Base-by-base conservation (phyloP, 257 asterid species). In the Salvia hispanica region DNA sequence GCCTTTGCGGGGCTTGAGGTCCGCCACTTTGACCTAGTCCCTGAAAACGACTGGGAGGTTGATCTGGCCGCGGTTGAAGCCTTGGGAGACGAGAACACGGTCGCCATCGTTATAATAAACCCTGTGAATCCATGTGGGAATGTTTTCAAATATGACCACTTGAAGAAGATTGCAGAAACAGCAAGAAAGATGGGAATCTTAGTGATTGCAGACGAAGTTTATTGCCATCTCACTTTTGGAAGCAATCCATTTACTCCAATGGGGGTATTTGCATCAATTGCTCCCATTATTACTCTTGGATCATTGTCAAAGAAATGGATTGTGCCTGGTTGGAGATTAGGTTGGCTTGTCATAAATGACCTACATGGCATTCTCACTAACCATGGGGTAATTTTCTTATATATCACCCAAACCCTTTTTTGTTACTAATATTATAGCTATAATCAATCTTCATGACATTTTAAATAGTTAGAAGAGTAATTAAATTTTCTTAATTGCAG, bases 41-140 rank as follows among this genome's bases (percentile, higher is more conserved):
- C 97, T 1, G 96, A 86, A 8, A 71, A 67, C 2, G 82, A 79
- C 9, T 90, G 98, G 98, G 96, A 93, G 64, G 86, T 83, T 42
- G 92, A 93, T 81, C 81, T 93, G 69, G 85, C 63, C 58, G 71
- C 86, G 0, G 85, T 90, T 43, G 92, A 90, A 76, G 80, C 89
- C 64, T 70, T 83, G 40, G 71, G 85, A 0, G 96, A 93, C 69
- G 92, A 85, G 43, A 84, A 85, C 31, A 92, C 96, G 0, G 87
- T 82, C 43, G 97, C 95, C 2, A 85, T 90, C 72, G 95, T 92
- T 16, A 76, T 92, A 46, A 80, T 86, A 64, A 88, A 90, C 72
- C 97, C 97, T 14, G 96, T 96, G 4, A 88, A 92, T 77, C 98
- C 98, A 0, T 88, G 96, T 63, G 98, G 98, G 14, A 90, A 84